Evolutionary conservation across 2,329 filamentous ascomycete genomes (phyloP), one percentile per base, ranked within the genome.

Genomic region (Fusarium hainanense): DNA sequence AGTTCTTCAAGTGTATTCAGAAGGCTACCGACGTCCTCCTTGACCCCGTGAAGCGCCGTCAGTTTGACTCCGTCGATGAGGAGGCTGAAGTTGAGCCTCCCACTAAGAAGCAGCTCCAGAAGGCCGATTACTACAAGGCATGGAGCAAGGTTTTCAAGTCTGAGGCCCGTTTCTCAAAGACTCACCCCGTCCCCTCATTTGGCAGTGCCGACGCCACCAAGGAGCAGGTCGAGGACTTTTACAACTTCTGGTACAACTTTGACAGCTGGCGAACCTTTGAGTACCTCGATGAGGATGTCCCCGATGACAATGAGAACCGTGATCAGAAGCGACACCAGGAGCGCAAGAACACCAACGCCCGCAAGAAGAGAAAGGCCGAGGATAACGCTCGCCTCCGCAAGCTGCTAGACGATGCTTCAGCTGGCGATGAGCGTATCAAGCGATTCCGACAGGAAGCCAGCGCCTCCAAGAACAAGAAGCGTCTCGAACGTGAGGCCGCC

Each of bases 1-100:
- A 92, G 81, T 99, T 99, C 87, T 99, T 99, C 92, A 99, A 99
- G 88, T 99, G 97, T 83, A 99, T 99, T 81, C 97, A 99, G 81
- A 98, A 98, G 83, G 96, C 96, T 61, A 95, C 92, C 76, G 96
- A 99, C 77, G 88, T 98, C 54, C 92, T 99, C 20, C 88, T 93
- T 58, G 96, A 99, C 84, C 96, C 96, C 54, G 87, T 90, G 80
- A 97, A 93, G 85, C 93, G 96, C 68, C 91, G 94, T 63, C 96
- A 99, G 83, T 99, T 92, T 83, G 96, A 99, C 82, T 97, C 93
- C 4, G 94, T 98, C 66, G 96, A 99, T 77, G 94, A 98, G 82
- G 90, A 89, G 74, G 96, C 96, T 69, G 93, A 99, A 62, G 91
- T 97, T 63, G 93, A 97, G 77, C 93, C 95, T 47, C 97, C 97